Base-by-base conservation (phyloP, 192 early-diverging fungal species). In the Phycomyces blakesleeanus region DNA sequence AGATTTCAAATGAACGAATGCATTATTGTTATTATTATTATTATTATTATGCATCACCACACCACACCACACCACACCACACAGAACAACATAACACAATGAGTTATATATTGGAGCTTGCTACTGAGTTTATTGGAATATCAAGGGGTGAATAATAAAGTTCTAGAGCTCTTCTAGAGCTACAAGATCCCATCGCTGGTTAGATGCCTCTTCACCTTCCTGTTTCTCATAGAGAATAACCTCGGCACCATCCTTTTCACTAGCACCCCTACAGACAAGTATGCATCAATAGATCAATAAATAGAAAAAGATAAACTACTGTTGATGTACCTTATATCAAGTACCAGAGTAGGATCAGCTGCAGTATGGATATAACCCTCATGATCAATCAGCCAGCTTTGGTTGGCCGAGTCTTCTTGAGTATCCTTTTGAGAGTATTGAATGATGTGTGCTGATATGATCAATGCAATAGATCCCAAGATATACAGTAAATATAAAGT, bases 291-390 rank as follows among this genome's bases (percentile, higher is more conserved):
- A n/a, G n/a, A n/a, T n/a, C n/a, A n/a, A n/a, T n/a, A n/a, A n/a
- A n/a, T n/a, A n/a, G n/a, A n/a, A n/a, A n/a, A n/a, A n/a, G n/a
- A n/a, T n/a, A n/a, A n/a, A n/a, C n/a, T n/a, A n/a, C n/a, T 41
- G 8, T 41, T 41, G 40, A 41, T 25, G 44, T 59, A 60, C 58
- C 41, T 60, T 10, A 68, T 68, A 39, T 68, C 66, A 1, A 68
- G 25, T 14, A 68, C 66, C 25, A 68, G 59, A 10, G 37, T 47
- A 37, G 66, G 59, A 26, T 68, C 25, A 12, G 59, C 51, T 12
- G 51, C 18, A 29, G 59, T 55, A 26, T 61, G 66, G n/a, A 68
- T 68, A 47, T 61, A 68, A n/a, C 66, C 66, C 53, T 60, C 29
- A 44, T 61, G 52, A 42, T 60, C 59, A 39, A 61, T 55, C 52